Evolutionary conservation across 495 filamentous ascomycete species (phyloP).

Genomic region (Xylaria venustula): DNA sequence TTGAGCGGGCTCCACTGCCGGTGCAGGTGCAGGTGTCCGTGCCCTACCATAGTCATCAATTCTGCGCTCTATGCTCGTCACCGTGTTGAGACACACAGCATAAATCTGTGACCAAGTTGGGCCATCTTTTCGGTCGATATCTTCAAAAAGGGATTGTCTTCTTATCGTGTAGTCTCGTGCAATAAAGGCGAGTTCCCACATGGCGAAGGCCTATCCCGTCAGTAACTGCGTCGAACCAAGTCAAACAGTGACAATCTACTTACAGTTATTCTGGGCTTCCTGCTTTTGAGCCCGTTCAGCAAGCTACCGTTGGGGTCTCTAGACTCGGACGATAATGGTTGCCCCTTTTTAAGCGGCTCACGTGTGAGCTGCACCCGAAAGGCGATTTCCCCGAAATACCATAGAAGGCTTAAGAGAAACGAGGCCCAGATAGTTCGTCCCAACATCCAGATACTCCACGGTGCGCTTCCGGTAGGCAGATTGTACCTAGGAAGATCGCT

Average conservation of each 20-base stretch:
- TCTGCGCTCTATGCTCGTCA: constrained; percentile 63
- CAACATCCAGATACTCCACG: constrained; percentile 56
- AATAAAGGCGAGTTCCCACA: constrained; percentile 87
- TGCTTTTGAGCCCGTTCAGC: constrained; percentile 76
- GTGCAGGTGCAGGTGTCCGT: constrained; percentile 23
- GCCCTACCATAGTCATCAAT: constrained; percentile 60
- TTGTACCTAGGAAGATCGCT: constrained; percentile 65
- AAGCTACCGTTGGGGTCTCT: constrained; percentile 91
- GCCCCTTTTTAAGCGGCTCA: constrained; percentile 76
- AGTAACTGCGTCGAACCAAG: constrained; percentile 11
- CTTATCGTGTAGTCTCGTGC: constrained; percentile 68
- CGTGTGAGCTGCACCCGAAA: constrained; percentile 77
- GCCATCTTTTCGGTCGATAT: constrained; percentile 79
- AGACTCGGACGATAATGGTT: constrained; percentile 79
- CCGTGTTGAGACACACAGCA: constrained; percentile 60
- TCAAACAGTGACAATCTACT: background rate
- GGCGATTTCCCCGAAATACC: constrained; percentile 70
- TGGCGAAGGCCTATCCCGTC: constrained; percentile 66
- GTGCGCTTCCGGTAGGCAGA: constrained; percentile 57
- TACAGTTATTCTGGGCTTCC: constrained; percentile 56
- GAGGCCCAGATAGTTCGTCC: constrained; percentile 62
- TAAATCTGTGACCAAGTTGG: constrained; percentile 80
- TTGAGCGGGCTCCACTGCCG: constrained; percentile 26
- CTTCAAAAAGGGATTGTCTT: constrained; percentile 79
- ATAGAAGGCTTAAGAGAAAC: constrained; percentile 64